Conservation (phyloP, 345 rosid species). For the Corchorus olitorius region DNA sequence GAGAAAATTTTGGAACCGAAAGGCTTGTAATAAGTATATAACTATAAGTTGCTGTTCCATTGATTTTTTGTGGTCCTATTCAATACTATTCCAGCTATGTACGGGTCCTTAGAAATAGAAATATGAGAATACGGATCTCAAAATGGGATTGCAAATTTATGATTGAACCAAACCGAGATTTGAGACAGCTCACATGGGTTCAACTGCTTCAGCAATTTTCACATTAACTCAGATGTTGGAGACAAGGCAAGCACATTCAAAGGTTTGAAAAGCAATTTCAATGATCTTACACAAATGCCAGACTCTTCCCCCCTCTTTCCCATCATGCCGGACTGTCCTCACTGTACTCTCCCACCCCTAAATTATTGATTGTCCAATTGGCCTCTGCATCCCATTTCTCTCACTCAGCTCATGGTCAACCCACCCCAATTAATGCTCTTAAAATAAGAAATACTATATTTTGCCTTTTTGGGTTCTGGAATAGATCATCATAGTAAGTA, state of each 20-base stretch:
- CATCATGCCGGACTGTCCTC: too few relatives aligned
- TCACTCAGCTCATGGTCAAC: too few relatives aligned
- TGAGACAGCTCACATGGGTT: neutral
- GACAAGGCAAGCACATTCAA: neutral
- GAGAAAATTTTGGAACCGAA: neutral
- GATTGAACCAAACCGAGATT: neutral
- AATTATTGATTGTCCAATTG: too few relatives aligned
- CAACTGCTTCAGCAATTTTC: neutral
- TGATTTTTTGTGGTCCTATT: neutral
- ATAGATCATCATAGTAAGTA: neutral
- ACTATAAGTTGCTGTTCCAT: too few relatives aligned
- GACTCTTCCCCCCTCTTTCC: too few relatives aligned
- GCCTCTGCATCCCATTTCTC: too few relatives aligned
- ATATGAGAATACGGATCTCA: too few relatives aligned
- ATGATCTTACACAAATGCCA: too few relatives aligned
- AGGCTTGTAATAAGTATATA: too few relatives aligned
- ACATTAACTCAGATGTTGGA: constrained; percentile 4
- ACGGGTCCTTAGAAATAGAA: neutral
- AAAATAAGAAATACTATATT: too few relatives aligned
- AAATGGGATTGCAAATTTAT: neutral
- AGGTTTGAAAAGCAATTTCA: neutral
- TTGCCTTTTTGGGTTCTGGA: neutral
- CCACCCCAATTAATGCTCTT: constrained; percentile 1
- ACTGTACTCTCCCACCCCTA: too few relatives aligned
- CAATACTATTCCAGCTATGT: neutral